phyloP scores from a whole-genome alignment of 768 basidiomycete species.

The Leccinum aurantiacum region DNA sequence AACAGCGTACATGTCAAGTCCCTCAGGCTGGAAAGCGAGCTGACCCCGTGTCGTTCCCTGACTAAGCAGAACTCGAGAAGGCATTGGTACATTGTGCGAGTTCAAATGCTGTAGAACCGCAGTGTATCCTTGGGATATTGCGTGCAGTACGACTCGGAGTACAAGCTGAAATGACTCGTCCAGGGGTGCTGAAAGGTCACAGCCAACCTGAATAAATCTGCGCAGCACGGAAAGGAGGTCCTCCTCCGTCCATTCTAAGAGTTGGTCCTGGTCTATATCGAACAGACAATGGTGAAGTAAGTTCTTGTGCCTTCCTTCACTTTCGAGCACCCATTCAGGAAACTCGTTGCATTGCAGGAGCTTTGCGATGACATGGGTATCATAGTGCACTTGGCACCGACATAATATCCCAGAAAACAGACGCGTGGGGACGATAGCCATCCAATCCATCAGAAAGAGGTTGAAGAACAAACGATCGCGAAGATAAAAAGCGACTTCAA shows the following conservation, averaged over 20 bases:
- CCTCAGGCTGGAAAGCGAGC: not conserved
- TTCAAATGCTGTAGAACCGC: not conserved
- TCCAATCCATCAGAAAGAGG: not conserved
- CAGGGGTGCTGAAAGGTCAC: not conserved
- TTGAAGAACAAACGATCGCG: not conserved
- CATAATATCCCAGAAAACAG: not conserved
- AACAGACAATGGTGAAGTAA: not conserved
- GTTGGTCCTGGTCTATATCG: not conserved
- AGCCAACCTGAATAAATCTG: not conserved
- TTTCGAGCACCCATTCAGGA: not conserved
- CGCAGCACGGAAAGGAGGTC: not conserved
- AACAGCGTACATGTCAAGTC: not conserved
- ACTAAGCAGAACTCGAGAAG: not conserved
- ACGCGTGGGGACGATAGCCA: not conserved
- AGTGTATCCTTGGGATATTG: not conserved
- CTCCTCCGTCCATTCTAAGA: not conserved
- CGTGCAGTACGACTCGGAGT: not conserved
- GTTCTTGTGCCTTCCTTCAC: not conserved
- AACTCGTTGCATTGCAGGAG: constrained; percentile 1
- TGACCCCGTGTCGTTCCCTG: not conserved
- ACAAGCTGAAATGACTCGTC: not conserved
- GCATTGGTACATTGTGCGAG: not conserved
- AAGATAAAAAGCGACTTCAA: not conserved
- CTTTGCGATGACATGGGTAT: not conserved
- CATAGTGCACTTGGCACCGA: not conserved